Evolutionary conservation across 371 early-diverging fungal genomes (phyloP).

Genomic region (Phascolomyces articulosus): DNA sequence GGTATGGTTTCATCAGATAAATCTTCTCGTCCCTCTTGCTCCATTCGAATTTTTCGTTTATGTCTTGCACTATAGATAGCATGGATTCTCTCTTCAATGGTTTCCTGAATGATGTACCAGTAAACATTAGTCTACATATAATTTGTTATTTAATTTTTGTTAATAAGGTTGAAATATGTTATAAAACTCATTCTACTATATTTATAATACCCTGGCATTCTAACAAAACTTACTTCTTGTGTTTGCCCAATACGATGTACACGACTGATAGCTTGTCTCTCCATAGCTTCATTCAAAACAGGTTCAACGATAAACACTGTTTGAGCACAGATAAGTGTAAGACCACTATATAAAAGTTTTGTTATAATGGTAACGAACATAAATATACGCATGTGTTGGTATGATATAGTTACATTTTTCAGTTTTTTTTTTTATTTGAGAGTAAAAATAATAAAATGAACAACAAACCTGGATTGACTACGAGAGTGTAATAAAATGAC

Average conservation of each 20-base stretch:
- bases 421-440: too few species aligned
- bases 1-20: not conserved
- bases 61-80: slow-evolving; percentile 28
- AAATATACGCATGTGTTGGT: too few species aligned
- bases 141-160: not conserved
- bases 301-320: slow-evolving; percentile 62
- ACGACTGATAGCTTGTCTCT: slow-evolving; percentile 72
- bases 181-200: too few species aligned
- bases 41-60: slow-evolving; percentile 6
- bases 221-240: slow-evolving; percentile 86
- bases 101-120: slow-evolving; percentile 34
- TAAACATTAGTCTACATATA: slow-evolving; percentile 24
- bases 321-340: slow-evolving; percentile 51
- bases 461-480: slow-evolving; percentile 51
- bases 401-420: too few species aligned
- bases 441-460: too few species aligned
- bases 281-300: slow-evolving; percentile 49
- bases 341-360: slow-evolving; percentile 18
- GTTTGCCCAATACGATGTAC: slow-evolving; percentile 98
- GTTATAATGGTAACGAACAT: not conserved
- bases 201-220: too few species aligned
- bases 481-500: slow-evolving; percentile 57
- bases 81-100: slow-evolving; percentile 45
- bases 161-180: too few species aligned
- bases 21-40: slow-evolving; percentile 4